Base-by-base conservation (phyloP, 345 rosid genomes). In the Cardamine chenopodiifolia region DNA sequence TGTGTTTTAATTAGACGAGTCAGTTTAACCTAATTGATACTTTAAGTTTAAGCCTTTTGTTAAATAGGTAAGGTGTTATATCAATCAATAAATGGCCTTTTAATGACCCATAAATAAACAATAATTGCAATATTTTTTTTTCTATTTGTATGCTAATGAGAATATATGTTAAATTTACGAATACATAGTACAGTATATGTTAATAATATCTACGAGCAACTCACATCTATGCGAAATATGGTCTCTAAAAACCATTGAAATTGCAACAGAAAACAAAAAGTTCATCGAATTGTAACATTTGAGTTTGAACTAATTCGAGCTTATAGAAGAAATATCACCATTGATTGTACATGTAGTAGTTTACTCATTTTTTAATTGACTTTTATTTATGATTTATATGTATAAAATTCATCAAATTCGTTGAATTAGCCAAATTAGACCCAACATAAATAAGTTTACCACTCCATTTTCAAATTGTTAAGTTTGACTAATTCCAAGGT, bases 21-120 rank as follows among this genome's bases (percentile, higher is more conserved):
- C 61, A 77, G 80, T 77, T 70, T 77, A 77, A 77, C 80, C 75
- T 70, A 76, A 76, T 70, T 70, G 50, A 55, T 40, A 69, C 75
- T 76, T 76, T 76, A 68, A 70, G 45, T 77, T 76, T 76, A 69
- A 70, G 80, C 58, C 44, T 70, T 70, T 76, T 76, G 61, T 63
- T 35, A 69, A 34, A 55, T 26, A 70, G 71, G 55, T 77, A 34
- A 76, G 59, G 20, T 70, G 75, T 76, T 62, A 62, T 70, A 77
- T 70, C 76, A 77, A 63, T 63, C 66, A 63, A 63, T 49, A 17
- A 70, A 70, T 17, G 70, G 35, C 58, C 23, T 44, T 66, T 54
- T 70, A 62, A 40, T 68, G 79, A 68, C 39, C 54, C 42, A 70
- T 50, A 31, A 53, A 42, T 54, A 22, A 42, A 54, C 18, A 53